Conservation (phyloP, 2,329 filamentous ascomycete species). For the Alternaria rosae region DNA sequence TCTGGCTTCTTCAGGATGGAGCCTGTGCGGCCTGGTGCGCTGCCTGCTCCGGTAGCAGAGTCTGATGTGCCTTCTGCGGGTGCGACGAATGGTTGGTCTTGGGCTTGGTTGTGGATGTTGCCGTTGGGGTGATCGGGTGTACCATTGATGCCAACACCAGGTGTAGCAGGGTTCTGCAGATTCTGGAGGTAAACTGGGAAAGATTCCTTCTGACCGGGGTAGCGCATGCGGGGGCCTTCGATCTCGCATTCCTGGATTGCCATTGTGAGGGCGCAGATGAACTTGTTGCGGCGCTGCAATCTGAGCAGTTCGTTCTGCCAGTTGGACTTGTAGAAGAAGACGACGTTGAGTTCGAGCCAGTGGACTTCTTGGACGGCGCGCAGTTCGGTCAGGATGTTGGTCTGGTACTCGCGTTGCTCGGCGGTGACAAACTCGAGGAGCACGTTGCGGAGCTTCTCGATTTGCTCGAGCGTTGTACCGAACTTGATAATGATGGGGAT, state of each 20-base stretch:
- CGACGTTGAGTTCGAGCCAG: conserved; percentile 85
- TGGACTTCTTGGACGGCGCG: conserved; percentile 81
- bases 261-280: conserved; percentile 89
- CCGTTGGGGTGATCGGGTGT: conserved; percentile 56
- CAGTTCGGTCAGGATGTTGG: conserved; percentile 86
- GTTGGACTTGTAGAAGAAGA: conserved; percentile 98
- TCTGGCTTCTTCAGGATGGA: conserved; percentile 67
- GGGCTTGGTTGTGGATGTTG: conserved; percentile 42
- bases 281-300: conserved; percentile 89
- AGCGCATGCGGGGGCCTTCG: conserved; percentile 79
- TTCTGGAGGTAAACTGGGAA: conserved; percentile 71
- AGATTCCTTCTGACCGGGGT: conserved; percentile 71
- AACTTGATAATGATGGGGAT: conserved; percentile 86
- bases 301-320: conserved; percentile 95
- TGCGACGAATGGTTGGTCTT: conserved; percentile 55
- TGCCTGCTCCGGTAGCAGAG: conserved; percentile 2
- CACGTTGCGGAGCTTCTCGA: conserved; percentile 79
- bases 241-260: conserved; percentile 85
- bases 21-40: conserved; percentile 45
- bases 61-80: conserved; percentile 33
- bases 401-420: conserved; percentile 89
- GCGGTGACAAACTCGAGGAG: conserved; percentile 82
- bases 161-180: conserved; percentile 55
- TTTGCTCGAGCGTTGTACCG: conserved; percentile 82
- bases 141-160: conserved; percentile 52